A percentile compares a stretch with the other conserved stretches of the same genome.
phyloP scores from a whole-genome alignment of 2,329 filamentous ascomycete genomes.

The Colletotrichum sp. region DNA sequence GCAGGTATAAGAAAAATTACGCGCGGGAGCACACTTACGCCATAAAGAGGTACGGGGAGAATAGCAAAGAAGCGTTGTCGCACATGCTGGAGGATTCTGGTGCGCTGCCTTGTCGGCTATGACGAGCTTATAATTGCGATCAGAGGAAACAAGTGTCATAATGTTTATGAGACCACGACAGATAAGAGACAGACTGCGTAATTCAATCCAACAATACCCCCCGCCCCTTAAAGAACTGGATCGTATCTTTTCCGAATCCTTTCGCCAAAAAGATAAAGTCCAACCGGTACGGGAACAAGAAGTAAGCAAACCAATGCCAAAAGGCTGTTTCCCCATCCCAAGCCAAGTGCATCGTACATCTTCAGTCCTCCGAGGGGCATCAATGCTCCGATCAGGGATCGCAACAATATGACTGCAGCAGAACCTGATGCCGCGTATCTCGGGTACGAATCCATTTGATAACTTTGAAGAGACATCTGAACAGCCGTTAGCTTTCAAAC shows the following conservation, averaged over 20 bases:
- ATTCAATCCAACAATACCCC: too few relatives aligned
- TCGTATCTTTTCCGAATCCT: neutral
- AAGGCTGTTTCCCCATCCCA: slow-evolving; percentile 49
- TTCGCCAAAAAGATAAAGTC: neutral
- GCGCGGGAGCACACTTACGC: neutral
- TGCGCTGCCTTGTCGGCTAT: neutral
- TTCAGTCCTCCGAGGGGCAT: slow-evolving; percentile 41
- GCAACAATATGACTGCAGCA: slow-evolving; percentile 40
- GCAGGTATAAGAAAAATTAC: neutral
- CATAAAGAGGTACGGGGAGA: neutral
- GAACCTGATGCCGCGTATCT: slow-evolving; percentile 43
- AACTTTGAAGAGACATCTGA: slow-evolving; percentile 58
- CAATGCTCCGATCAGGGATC: slow-evolving; percentile 40
- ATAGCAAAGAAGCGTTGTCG: neutral
- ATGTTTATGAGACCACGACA: neutral
- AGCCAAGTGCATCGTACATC: slow-evolving; percentile 42
- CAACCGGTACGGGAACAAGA: slow-evolving; percentile 38
- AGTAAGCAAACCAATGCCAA: slow-evolving; percentile 42
- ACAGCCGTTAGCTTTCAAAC: neutral
- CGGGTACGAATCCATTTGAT: slow-evolving; percentile 63
- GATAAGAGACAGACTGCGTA: neutral
- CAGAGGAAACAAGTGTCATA: neutral
- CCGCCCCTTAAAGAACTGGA: neutral
- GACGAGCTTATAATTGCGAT: neutral
- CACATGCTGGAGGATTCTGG: neutral